phyloP scores from a whole-genome alignment of 202 grass and related monocot genomes.

The Schoenoplectus tabernaemontani region DNA sequence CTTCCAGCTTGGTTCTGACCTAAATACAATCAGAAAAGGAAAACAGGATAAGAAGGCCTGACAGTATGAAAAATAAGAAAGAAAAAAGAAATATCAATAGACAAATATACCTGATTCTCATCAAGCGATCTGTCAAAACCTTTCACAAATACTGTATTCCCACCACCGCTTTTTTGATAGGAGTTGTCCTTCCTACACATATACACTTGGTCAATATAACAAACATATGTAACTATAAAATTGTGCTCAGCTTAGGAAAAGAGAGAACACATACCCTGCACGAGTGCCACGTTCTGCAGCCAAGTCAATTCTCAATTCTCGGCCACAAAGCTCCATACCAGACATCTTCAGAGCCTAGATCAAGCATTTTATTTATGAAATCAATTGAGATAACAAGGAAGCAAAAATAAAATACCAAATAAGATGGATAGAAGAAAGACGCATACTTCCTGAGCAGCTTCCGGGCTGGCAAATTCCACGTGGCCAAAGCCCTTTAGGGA shows the following conservation, averaged over 20 bases:
- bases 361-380: neutral
- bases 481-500: constrained; percentile 59
- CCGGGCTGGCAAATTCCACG: constrained; percentile 61
- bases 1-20: constrained; percentile 51
- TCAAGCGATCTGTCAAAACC: constrained; percentile 59
- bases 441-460: constrained; percentile 59
- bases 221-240: neutral
- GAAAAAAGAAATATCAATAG: neutral
- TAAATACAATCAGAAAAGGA: constrained; percentile 6
- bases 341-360: constrained; percentile 50
- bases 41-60: neutral
- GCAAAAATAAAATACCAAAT: constrained; percentile 5
- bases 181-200: constrained; percentile 50
- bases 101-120: constrained; percentile 41
- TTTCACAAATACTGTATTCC: constrained; percentile 61
- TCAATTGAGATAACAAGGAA: neutral
- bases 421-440: constrained; percentile 11
- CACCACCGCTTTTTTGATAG: constrained; percentile 41
- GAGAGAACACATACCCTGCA: constrained; percentile 36
- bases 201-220: neutral
- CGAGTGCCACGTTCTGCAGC: constrained; percentile 45
- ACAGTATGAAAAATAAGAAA: neutral
- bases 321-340: constrained; percentile 46
- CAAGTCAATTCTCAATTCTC: constrained; percentile 49
- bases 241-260: neutral